Evolutionary conservation across 176 grass and related monocot genomes (phyloP).

Genomic region (Raddia distichophylla): DNA sequence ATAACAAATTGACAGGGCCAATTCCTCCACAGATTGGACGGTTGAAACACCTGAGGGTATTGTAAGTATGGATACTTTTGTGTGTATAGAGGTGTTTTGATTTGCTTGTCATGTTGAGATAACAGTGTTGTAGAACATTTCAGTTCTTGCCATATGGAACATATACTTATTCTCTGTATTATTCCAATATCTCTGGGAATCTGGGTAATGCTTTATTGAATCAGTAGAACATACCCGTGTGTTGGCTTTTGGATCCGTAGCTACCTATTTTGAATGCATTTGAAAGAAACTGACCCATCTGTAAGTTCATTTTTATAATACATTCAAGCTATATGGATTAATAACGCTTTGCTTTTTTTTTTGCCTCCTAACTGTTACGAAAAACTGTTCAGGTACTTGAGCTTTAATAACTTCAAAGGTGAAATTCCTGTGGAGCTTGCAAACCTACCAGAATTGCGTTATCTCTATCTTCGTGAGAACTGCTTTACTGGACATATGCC

Average conservation of each 20-base stretch:
- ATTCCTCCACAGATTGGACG: conserved; percentile 92
- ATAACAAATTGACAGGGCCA: conserved; percentile 97
- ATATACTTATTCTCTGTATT: not conserved
- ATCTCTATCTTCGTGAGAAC: conserved; percentile 93
- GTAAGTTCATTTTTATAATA: conserved; percentile 53
- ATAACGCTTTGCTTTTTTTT: conserved; percentile 6
- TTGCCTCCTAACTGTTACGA: conserved; percentile 9
- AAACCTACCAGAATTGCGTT: conserved; percentile 79
- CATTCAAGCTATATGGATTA: conserved; percentile 26
- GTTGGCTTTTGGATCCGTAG: conserved; percentile 13
- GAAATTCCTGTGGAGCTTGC: conserved; percentile 94
- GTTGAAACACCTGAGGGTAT: conserved; percentile 86
- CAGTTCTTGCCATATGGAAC: not conserved
- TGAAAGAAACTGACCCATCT: conserved; percentile 86
- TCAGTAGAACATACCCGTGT: not conserved
- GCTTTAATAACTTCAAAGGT: conserved; percentile 98
- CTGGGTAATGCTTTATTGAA: conserved; percentile 8
- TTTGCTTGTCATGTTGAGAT: not conserved
- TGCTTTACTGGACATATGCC: conserved; percentile 72
- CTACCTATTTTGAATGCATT: conserved; percentile 29
- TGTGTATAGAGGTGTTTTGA: not conserved
- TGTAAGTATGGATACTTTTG: conserved; percentile 68
- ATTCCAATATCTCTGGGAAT: not conserved
- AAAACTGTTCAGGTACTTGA: conserved; percentile 79
- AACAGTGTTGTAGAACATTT: conserved; percentile 6